Conservation (phyloP, 805 yeast genomes). For the Suhomyces tanzawaensis region DNA sequence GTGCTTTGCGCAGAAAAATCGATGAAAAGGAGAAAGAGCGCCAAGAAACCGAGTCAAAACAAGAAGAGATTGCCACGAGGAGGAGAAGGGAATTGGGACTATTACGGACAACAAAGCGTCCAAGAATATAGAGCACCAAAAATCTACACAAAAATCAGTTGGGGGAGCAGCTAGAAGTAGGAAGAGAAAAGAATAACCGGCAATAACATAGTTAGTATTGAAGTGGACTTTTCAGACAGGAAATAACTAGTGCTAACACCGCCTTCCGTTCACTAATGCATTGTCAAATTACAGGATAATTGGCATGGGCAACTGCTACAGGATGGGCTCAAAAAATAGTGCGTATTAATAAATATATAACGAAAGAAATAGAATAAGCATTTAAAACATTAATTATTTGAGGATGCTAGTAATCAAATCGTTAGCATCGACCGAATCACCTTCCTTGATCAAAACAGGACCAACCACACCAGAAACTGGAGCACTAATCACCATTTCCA, state of each 20-base stretch:
- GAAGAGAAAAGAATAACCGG: too few species aligned
- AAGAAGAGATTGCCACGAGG: constrained; percentile 11
- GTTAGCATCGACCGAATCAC: constrained; percentile 93
- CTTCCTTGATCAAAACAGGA: constrained; percentile 75
- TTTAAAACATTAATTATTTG: neutral
- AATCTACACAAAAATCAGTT: too few species aligned
- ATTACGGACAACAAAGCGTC: constrained; percentile 3
- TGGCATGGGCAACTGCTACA: too few species aligned
- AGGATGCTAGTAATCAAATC: constrained; percentile 61
- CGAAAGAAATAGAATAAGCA: neutral
- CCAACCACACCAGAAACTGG: constrained; percentile 84
- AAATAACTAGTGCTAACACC: too few species aligned
- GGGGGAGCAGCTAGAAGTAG: too few species aligned
- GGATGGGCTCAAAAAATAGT: too few species aligned
- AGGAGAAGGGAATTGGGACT: constrained; percentile 27
- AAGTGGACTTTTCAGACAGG: too few species aligned
- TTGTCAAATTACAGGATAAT: too few species aligned
- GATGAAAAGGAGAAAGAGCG: constrained; percentile 16
- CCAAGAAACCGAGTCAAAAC: constrained; percentile 7
- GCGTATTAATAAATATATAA: constrained; percentile 1
- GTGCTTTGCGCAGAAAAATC: constrained; percentile 17
- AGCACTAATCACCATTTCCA: constrained; percentile 98
- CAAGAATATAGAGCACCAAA: constrained; percentile 6
- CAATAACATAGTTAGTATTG: too few species aligned
- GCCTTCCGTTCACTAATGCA: too few species aligned